phyloP scores from a whole-genome alignment of 768 basidiomycete species.

The Suillus weaverae region DNA sequence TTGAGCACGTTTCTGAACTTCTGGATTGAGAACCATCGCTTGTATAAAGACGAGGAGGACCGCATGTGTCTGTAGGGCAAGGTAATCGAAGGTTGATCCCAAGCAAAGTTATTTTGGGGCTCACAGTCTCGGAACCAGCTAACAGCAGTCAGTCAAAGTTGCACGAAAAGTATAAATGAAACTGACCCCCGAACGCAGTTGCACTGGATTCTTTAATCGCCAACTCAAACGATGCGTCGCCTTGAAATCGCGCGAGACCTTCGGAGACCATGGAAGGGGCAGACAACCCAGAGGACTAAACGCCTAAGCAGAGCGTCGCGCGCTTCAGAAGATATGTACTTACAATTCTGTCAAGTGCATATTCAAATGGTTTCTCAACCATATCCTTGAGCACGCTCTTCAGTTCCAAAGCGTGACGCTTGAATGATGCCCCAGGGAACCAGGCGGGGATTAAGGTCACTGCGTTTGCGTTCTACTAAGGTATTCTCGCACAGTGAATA shows the following conservation, averaged over 20 bases:
- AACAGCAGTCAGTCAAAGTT: neutral
- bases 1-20: constrained; percentile 15
- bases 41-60: constrained; percentile 11
- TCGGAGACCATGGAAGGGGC: constrained; percentile 38
- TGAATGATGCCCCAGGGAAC: constrained; percentile 47
- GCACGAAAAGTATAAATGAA: neutral
- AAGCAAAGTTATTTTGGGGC: neutral
- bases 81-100: neutral
- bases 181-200: constrained; percentile 13
- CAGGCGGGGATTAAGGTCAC: constrained; percentile 48
- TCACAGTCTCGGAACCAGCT: constrained; percentile 13
- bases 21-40: constrained; percentile 19
- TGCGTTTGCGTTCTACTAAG: constrained; percentile 13
- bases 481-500: constrained; percentile 18
- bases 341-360: constrained; percentile 10
- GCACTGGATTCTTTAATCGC: constrained; percentile 12
- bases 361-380: constrained; percentile 10
- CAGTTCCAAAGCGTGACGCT: constrained; percentile 42
- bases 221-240: neutral
- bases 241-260: constrained; percentile 3
- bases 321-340: neutral
- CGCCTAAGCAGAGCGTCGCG: neutral
- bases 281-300: constrained; percentile 31
- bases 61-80: constrained; percentile 12
- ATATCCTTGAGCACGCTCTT: constrained; percentile 23